These are phyloP conservation scores for Zasmidium angulare DNA, from an alignment of 2,329 filamentous ascomycete species.

Conservation along the genomic window DNA sequence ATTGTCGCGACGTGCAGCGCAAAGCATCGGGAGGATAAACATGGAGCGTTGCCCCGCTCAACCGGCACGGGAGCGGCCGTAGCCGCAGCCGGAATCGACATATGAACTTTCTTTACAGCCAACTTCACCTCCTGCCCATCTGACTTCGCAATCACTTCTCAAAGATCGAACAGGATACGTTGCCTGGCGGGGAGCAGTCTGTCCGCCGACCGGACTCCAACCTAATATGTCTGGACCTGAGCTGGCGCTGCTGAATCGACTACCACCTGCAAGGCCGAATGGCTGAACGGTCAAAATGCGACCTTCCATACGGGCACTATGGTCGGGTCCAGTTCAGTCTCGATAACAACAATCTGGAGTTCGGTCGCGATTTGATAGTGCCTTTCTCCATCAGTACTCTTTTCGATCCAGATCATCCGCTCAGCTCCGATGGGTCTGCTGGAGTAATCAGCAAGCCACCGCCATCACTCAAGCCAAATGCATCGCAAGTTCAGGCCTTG, in stretches of 20 bases:
- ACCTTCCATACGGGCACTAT: constrained; percentile 56
- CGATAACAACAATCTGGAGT: constrained; percentile 48
- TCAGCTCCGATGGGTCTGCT: no score
- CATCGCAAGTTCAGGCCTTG: constrained; percentile 22
- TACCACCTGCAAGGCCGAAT: constrained; percentile 48
- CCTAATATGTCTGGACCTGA: constrained; percentile 23
- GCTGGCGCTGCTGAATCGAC: constrained; percentile 7
- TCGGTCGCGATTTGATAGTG: constrained; percentile 16
- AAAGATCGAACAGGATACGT: neutral
- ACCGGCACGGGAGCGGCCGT: neutral
- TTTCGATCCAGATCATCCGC: neutral
- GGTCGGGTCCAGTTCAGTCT: constrained; percentile 52
- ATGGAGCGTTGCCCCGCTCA: neutral
- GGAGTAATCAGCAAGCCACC: neutral
- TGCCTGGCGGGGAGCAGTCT: neutral
- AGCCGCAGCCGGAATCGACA: constrained; percentile 30
- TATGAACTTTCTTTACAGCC: constrained; percentile 2
- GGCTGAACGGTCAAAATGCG: constrained; percentile 53
- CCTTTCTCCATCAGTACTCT: neutral
- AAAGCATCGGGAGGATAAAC: neutral
- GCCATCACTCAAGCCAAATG: neutral
- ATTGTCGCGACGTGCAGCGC: neutral
- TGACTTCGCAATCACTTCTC: neutral
- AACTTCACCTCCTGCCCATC: neutral
- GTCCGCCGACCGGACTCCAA: neutral